phyloP scores from a whole-genome alignment of 148 eudicot species.

The Tetragonia tetragonoides region DNA sequence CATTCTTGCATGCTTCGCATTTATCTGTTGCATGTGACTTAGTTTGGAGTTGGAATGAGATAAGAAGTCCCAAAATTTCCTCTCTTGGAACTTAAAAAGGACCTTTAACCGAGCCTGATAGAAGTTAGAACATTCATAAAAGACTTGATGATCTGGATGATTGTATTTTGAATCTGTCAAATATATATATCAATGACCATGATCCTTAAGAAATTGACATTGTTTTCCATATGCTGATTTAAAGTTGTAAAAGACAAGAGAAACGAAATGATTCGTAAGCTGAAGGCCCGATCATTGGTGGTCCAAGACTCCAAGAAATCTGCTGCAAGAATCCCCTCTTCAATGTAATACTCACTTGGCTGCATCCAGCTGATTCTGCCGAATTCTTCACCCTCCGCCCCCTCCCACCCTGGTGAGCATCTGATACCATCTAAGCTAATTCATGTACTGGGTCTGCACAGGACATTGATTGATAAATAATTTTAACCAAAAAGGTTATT shows the following conservation, averaged over 20 bases:
- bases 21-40: too few species aligned
- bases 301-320: not conserved
- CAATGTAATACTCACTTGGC: too few species aligned
- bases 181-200: not conserved
- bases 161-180: not conserved
- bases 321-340: not conserved
- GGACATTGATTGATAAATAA: not conserved
- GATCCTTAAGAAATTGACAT: not conserved
- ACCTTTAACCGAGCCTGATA: too few species aligned
- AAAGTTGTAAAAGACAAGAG: conserved; percentile 2
- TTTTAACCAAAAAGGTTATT: not conserved
- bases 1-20: too few species aligned
- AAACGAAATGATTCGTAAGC: not conserved
- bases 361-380: not conserved
- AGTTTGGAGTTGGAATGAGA: too few species aligned
- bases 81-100: too few species aligned
- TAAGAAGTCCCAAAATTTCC: too few species aligned
- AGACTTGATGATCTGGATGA: not conserved
- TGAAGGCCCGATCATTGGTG: not conserved
- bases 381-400: not conserved
- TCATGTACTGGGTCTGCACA: not conserved
- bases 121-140: not conserved
- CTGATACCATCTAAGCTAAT: not conserved
- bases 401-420: not conserved
- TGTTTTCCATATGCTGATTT: not conserved